Evolutionary conservation across 2,329 filamentous ascomycete species (phyloP).

Genomic region (Arthrocladium fulminans): DNA sequence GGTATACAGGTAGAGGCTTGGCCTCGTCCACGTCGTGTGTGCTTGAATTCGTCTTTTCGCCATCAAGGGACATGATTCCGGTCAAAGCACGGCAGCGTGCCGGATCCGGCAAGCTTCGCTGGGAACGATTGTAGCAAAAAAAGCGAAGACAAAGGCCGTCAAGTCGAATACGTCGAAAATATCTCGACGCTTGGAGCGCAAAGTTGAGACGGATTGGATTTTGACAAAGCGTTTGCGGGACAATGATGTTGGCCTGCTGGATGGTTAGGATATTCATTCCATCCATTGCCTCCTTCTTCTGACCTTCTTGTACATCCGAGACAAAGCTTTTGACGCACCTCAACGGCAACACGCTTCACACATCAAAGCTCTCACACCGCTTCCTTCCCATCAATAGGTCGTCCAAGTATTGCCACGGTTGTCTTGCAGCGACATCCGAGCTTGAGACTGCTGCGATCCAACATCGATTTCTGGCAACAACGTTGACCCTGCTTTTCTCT

Average conservation of each 20-base stretch:
- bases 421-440: not conserved
- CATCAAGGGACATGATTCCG: not conserved
- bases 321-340: constrained; percentile 10
- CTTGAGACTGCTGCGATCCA: not conserved
- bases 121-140: constrained; percentile 3
- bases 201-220: not conserved
- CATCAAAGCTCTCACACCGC: constrained; percentile 7
- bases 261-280: constrained; percentile 3
- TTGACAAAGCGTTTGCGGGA: constrained; percentile 5
- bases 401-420: not conserved
- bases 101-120: constrained; percentile 3
- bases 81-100: not conserved
- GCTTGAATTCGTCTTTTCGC: not conserved
- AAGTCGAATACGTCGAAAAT: not conserved
- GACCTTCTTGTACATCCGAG: constrained; percentile 8
- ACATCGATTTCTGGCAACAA: constrained; percentile 18
- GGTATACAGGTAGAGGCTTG: constrained; percentile 1
- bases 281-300: not conserved
- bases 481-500: constrained; percentile 11
- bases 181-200: not conserved
- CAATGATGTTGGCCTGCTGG: constrained; percentile 5
- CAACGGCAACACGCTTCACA: constrained; percentile 8
- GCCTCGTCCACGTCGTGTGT: not conserved
- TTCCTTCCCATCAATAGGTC: not conserved
- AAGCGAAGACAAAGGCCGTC: not conserved